Conservation (phyloP, 371 early-diverging fungal species). For the Amoeboaphelidium protococcarum region DNA sequence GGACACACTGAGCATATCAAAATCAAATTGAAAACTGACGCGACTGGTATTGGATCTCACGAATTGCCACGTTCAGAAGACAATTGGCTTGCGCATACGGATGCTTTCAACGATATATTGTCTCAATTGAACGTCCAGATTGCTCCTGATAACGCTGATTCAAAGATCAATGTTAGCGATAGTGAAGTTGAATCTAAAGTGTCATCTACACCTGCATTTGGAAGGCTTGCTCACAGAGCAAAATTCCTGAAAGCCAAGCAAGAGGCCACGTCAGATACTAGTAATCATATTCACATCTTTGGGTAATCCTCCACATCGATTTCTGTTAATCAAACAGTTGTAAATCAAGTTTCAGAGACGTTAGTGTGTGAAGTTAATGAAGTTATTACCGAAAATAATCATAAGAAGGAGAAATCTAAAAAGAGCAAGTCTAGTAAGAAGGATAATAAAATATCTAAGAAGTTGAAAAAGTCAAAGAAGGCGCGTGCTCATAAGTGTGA, state of each 20-base stretch:
- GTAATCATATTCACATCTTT: neutral
- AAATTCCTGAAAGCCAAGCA: neutral
- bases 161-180: neutral
- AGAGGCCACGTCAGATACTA: neutral
- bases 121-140: slow-evolving; percentile 25
- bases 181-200: neutral
- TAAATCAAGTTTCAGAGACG: neutral
- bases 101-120: slow-evolving; percentile 58
- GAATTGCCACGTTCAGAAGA: slow-evolving; percentile 55
- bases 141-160: neutral
- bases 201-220: neutral
- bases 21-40: slow-evolving; percentile 45
- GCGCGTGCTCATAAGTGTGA: slow-evolving; percentile 4
- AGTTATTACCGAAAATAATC: neutral
- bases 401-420: neutral
- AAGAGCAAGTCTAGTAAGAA: neutral
- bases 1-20: slow-evolving; percentile 51
- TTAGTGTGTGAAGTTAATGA: slow-evolving; percentile 1
- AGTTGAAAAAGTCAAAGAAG: slow-evolving; percentile 10
- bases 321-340: neutral
- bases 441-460: neutral
- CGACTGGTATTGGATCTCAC: slow-evolving; percentile 43
- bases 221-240: neutral
- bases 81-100: slow-evolving; percentile 83
- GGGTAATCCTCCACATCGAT: neutral